Evolutionary conservation across 2,329 filamentous ascomycete genomes (phyloP).

Genomic region (Aphanoascus verrucosus): DNA sequence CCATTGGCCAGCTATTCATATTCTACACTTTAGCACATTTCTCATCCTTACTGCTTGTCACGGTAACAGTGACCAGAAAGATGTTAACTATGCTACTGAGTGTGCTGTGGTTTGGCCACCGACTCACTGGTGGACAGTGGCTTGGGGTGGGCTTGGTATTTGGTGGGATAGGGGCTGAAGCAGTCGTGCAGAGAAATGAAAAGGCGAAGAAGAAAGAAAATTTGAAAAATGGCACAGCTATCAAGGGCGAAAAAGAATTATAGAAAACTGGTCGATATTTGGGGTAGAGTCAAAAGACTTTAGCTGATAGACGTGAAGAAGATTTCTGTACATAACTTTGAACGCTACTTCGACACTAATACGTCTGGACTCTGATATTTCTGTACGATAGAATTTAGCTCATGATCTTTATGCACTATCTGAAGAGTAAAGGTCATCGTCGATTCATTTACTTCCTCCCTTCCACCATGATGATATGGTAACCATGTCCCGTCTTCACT

Average conservation of each 20-base stretch:
- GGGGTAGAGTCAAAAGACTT: not conserved
- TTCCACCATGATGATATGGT: conserved; percentile 59
- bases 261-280: not conserved
- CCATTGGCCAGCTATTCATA: conserved; percentile 92
- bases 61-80: conserved; percentile 93
- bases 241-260: conserved; percentile 7
- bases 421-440: not conserved
- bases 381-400: not conserved
- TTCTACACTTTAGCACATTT: conserved; percentile 93
- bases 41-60: conserved; percentile 82
- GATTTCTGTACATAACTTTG: not conserved
- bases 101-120: conserved; percentile 88
- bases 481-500: conserved; percentile 54
- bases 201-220: conserved; percentile 63
- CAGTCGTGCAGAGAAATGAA: conserved; percentile 65
- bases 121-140: conserved; percentile 81
- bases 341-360: not conserved
- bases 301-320: not conserved
- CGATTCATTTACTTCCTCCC: conserved; percentile 44
- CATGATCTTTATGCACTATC: not conserved
- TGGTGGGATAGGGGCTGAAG: conserved; percentile 88
- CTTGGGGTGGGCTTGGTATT: conserved; percentile 86
- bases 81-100: conserved; percentile 99
- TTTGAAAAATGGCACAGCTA: not conserved
- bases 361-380: not conserved